A percentile compares a stretch with the other conserved stretches of the same genome.
These are phyloP conservation scores for Ajuga reptans DNA, from an alignment of 305 asterid genomes.

Conservation along the genomic window DNA sequence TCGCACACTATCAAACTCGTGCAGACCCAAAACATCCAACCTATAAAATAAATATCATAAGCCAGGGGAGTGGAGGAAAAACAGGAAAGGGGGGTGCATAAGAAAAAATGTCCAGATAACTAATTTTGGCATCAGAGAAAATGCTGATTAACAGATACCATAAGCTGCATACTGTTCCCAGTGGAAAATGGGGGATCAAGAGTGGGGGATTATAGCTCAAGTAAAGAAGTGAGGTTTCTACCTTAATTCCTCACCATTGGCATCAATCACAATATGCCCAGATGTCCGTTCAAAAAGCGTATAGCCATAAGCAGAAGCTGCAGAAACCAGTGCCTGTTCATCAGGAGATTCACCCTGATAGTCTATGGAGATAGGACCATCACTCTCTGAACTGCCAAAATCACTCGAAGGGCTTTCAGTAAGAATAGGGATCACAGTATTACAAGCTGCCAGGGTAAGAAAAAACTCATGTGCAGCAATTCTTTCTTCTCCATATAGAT, in stretches of 20 bases:
- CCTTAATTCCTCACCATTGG: constrained; percentile 92
- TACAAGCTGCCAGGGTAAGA: constrained; percentile 84
- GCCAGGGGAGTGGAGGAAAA: neutral
- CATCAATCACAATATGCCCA: constrained; percentile 87
- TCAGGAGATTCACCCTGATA: constrained; percentile 99
- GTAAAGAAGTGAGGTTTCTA: constrained; percentile 36
- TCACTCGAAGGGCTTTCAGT: constrained; percentile 38
- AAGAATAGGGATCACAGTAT: constrained; percentile 87
- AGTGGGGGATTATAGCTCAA: neutral
- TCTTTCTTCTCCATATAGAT: constrained; percentile 56
- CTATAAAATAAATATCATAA: constrained; percentile 35
- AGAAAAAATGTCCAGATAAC: neutral
- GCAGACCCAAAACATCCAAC: constrained; percentile 96
- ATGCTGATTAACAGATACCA: constrained; percentile 1
- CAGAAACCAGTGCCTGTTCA: constrained; percentile 91
- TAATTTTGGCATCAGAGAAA: constrained; percentile 2
- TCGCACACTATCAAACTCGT: constrained; percentile 95
- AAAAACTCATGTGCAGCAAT: constrained; percentile 81
- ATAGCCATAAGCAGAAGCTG: constrained; percentile 88
- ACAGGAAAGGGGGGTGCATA: neutral
- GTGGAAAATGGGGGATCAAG: neutral
- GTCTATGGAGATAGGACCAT: constrained; percentile 39
- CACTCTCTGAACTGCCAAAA: constrained; percentile 28
- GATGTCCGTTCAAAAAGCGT: constrained; percentile 92
- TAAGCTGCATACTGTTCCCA: neutral